Conservation (phyloP, 306 rosid genomes). For the Pyrus betulifolia region DNA sequence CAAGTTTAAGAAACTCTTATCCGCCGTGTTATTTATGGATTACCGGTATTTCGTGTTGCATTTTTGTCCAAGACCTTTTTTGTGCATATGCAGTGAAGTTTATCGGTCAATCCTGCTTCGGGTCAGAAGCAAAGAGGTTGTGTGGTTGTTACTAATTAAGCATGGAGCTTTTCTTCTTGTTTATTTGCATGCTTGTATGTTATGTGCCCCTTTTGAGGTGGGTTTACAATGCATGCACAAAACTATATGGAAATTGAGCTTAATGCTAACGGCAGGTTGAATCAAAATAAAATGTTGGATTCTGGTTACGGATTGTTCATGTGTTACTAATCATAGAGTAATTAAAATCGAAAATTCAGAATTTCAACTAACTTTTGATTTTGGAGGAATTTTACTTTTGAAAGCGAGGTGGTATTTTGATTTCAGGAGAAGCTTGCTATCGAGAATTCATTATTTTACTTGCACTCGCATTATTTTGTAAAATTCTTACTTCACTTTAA, state of each 20-base stretch:
- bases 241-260: background rate
- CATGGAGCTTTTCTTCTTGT: background rate
- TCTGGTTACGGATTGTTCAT: background rate
- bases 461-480: no score
- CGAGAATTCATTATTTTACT: background rate
- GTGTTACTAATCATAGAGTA: background rate
- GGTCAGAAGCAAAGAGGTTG: background rate
- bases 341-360: background rate
- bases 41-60: conserved; percentile 1
- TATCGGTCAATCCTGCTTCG: background rate
- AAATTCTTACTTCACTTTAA: no score
- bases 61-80: background rate
- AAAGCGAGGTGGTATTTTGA: no score
- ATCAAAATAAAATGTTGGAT: background rate
- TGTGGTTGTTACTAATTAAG: background rate
- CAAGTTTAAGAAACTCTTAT: conserved; percentile 5
- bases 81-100: background rate
- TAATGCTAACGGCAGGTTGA: background rate
- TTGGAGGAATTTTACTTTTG: background rate
- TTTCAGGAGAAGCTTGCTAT: background rate
- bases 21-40: background rate
- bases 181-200: background rate
- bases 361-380: background rate
- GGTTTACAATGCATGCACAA: background rate
- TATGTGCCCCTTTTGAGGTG: background rate